Evolutionary conservation across 176 grass and related monocot species (phyloP).

Genomic region (Pontederia paniculata): DNA sequence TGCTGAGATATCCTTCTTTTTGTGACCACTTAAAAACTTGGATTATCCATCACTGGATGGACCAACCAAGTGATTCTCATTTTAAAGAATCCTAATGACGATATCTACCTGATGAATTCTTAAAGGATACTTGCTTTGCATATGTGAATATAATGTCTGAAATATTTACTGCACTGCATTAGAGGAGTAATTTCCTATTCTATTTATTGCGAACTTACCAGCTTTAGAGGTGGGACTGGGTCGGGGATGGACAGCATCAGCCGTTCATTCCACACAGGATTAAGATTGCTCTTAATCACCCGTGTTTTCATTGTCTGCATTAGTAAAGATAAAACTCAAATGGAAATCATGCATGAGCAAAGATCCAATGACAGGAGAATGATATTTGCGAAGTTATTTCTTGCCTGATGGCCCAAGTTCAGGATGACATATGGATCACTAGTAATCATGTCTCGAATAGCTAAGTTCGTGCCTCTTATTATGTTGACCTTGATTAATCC

Average conservation of each 20-base stretch:
- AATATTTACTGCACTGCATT: too few species aligned
- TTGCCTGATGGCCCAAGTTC: conserved; percentile 82
- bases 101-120: too few species aligned
- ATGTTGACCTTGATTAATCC: conserved; percentile 82
- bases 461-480: conserved; percentile 75
- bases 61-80: too few species aligned
- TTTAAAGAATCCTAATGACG: too few species aligned
- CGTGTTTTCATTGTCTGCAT: conserved; percentile 91
- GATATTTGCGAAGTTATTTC: neutral
- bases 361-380: neutral
- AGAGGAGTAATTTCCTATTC: too few species aligned
- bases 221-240: conserved; percentile 53
- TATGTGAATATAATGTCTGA: too few species aligned
- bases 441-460: conserved; percentile 77
- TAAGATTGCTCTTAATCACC: conserved; percentile 79
- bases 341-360: neutral
- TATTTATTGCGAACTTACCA: conserved; percentile 28
- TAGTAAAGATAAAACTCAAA: conserved; percentile 5
- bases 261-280: conserved; percentile 88
- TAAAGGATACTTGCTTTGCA: too few species aligned
- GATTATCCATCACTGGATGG: too few species aligned
- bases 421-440: conserved; percentile 93
- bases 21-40: too few species aligned
- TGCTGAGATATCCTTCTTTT: too few species aligned
- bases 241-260: conserved; percentile 79